A percentile compares a stretch with the other conserved stretches of the same genome.
phyloP scores from a whole-genome alignment of 139 green algal species.

The Chlorella sp. region DNA sequence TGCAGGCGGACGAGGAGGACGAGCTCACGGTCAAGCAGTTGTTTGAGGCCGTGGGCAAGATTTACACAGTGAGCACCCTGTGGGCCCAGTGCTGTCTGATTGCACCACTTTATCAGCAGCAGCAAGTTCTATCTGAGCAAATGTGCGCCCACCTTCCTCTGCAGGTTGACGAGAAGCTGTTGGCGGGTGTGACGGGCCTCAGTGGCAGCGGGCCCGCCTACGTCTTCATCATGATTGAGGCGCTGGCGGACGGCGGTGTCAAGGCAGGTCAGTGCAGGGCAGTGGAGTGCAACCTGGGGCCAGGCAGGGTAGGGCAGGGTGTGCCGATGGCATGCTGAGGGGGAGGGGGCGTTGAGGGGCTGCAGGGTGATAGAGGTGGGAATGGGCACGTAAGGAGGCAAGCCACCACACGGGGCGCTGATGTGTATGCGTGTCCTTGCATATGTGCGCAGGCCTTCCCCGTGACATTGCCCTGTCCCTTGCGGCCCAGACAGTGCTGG shows the following conservation, averaged over 20 bases:
- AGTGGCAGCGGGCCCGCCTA: constrained; percentile 90
- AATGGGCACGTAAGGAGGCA: no score
- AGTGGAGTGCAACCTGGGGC: no score
- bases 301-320: no score
- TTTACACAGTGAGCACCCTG: constrained; percentile 55
- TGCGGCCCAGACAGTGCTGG: constrained; percentile 80
- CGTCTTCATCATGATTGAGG: constrained; percentile 95
- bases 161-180: constrained; percentile 77
- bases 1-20: constrained; percentile 52
- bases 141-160: no score
- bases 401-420: no score
- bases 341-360: no score
- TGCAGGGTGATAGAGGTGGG: no score
- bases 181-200: constrained; percentile 90
- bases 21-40: constrained; percentile 54
- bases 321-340: no score
- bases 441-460: constrained; percentile 82
- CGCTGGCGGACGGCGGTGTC: constrained; percentile 90
- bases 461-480: constrained; percentile 73
- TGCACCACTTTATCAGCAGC: no score
- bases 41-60: constrained; percentile 67
- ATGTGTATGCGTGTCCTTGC: no score
- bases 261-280: constrained; percentile 52
- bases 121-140: no score
- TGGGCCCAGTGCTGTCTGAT: no score